Evolutionary conservation across 2,329 filamentous ascomycete genomes (phyloP), one percentile per base, ranked within the genome.

Genomic region (Exophiala sideris): DNA sequence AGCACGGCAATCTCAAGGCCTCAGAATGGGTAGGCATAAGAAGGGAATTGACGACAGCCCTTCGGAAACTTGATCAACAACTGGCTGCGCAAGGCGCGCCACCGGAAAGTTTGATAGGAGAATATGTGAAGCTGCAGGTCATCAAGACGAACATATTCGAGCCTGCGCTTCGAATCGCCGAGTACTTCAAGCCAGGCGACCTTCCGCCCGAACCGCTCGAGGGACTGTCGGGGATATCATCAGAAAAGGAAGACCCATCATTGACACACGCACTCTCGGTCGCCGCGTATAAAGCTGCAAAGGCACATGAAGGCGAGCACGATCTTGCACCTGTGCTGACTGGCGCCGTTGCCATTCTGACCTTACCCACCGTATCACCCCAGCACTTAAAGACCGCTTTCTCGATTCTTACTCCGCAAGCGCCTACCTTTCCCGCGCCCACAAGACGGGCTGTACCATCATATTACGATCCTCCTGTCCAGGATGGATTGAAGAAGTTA

Each of bases 111-210:
- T 58, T 68, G 1, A 68, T 89, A 33, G 78, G 81, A n/a, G 73
- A 81, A 1, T 74, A 77, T 36, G 79, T 94, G 62, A 86, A 89
- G 71, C 70, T 97, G 21, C 87, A 95, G 70, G 88, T 95, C 21
- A 77, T 99, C 52, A 87, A 94, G 67, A 94, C 89, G 11, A 88
- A 89, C 67, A 95, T 99, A 67, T 89, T 99, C 68, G 85, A 86
- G 62, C 84, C 89, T 14, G 91, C 92, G 1, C 76, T 97, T 58
- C 86, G 87, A 62, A 82, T 97, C 48, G 85, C 91, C 57, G 92
- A 97, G 68, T 95, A 91, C 73, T 95, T 80, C 83, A 68, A 81
- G 81, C 68, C 80, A 78, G 45, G 18, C 9, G 39, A 50, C 10
- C 41, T 49, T 9, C 62, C 3, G 71, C 74, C 14, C 62, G 65